Evolutionary conservation across 352 stramenopile species (phyloP), one percentile per base, ranked within the genome.

Genomic region (Salisapilia sapeloensis): DNA sequence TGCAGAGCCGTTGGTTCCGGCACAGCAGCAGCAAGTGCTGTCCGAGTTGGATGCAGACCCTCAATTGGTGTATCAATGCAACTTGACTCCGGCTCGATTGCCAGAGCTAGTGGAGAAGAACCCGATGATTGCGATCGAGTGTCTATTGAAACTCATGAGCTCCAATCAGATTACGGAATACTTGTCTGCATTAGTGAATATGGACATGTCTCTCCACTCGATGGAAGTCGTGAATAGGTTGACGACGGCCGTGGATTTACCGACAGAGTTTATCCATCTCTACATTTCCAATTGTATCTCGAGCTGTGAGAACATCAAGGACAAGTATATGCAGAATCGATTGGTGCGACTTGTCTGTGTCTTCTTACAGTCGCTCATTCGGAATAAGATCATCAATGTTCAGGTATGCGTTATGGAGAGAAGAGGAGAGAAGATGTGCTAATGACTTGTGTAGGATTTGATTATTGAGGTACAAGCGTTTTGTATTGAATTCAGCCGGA

Each of bases 271-370:
- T 50, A 95, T 99, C 35, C 92, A 98, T 52, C 51, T 98, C 48
- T 99, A 97, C 60, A 97, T 98, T 56, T 97, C 83, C 15, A 98
- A 96, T 60, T 99, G 93, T 58, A 98, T 98, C 63, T 96, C 85
- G 24, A 97, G 69, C 42, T 98, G 93, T 54, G 93, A 98, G 56
- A 97, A 96, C 48, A 96, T 97, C 52, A 96, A 95, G 60, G 93
- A 99, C 75, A 96, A 96, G 55, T 96, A 97, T 65, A 93, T 96
- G 59, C 79, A 92, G 51, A 97, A 97, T 61, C 87, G 93, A 11
- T 75, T 98, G 21, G 93, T 99, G 39, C 79, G 94, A 29, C 70
- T 99, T 31, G 90, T 99, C 24, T 99, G 93, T 48, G 92, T 99
- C 13, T 98, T 99, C 40, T 62, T 99, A 46, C 93, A 98, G 56